A percentile compares a stretch with the other conserved stretches of the same genome.
These are phyloP conservation scores for Gnomoniopsis sp. DNA, from an alignment of 2,329 filamentous ascomycete species.

Conservation along the genomic window DNA sequence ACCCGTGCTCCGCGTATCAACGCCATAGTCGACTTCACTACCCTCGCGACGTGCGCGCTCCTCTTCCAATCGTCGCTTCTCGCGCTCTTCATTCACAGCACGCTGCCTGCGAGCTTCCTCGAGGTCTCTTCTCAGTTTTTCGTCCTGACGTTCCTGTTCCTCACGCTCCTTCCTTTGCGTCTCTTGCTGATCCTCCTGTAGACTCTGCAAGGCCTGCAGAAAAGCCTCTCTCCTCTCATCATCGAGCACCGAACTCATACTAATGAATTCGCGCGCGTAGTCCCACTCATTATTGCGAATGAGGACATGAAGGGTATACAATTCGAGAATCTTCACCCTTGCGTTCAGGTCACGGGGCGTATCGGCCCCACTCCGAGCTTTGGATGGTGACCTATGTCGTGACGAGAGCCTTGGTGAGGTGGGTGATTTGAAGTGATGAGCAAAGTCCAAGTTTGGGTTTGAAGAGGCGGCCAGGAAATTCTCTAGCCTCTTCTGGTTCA, in stretches of 20 bases:
- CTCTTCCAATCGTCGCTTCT: slow-evolving; percentile 51
- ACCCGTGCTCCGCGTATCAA: slow-evolving; percentile 49
- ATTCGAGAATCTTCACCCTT: slow-evolving; percentile 85
- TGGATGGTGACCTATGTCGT: slow-evolving; percentile 44
- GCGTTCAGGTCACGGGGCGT: slow-evolving; percentile 82
- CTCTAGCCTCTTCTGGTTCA: slow-evolving; percentile 87
- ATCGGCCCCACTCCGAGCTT: slow-evolving; percentile 62
- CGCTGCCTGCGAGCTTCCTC: slow-evolving; percentile 54
- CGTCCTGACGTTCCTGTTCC: slow-evolving; percentile 54
- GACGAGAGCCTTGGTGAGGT: slow-evolving; percentile 32
- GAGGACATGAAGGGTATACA: slow-evolving; percentile 94
- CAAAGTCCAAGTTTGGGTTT: slow-evolving; percentile 69
- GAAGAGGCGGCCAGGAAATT: slow-evolving; percentile 78
- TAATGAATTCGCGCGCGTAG: slow-evolving; percentile 88
- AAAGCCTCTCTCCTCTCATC: slow-evolving; percentile 90
- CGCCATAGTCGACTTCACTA: slow-evolving; percentile 67
- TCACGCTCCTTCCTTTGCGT: slow-evolving; percentile 64
- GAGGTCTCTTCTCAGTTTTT: slow-evolving; percentile 52
- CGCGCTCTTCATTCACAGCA: slow-evolving; percentile 57
- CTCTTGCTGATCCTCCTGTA: slow-evolving; percentile 79
- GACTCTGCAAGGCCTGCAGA: slow-evolving; percentile 75
- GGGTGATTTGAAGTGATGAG: slow-evolving; percentile 55
- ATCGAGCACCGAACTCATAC: slow-evolving; percentile 79
- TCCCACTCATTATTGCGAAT: slow-evolving; percentile 94
- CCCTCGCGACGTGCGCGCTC: slow-evolving; percentile 45